phyloP scores from a whole-genome alignment of 2,329 filamentous ascomycete genomes.

The Diplodia sapinea region DNA sequence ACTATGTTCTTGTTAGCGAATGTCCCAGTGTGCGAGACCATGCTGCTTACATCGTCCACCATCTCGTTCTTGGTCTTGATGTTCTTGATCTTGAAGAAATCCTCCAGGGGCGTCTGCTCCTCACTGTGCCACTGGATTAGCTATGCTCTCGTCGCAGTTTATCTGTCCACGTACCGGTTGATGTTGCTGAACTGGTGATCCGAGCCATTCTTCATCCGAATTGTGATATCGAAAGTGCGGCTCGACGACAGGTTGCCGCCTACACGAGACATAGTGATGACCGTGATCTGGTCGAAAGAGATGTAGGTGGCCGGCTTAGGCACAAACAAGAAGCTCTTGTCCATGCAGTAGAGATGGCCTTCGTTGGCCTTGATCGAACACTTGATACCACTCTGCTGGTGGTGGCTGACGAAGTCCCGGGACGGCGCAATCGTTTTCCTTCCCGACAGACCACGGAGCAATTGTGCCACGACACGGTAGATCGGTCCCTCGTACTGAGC shows the following conservation, averaged over 20 bases:
- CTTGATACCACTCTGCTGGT: constrained; percentile 93
- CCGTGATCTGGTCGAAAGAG: constrained; percentile 88
- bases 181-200: constrained; percentile 99
- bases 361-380: constrained; percentile 99
- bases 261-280: constrained; percentile 93
- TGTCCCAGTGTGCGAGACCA: constrained; percentile 24
- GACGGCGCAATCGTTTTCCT: constrained; percentile 95
- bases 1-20: constrained; percentile 47
- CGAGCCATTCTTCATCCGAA: constrained; percentile 83
- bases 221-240: constrained; percentile 95
- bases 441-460: constrained; percentile 91
- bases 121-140: constrained; percentile 59
- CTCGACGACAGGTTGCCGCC: constrained; percentile 91
- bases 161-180: constrained; percentile 68
- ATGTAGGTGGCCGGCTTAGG: constrained; percentile 98
- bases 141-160: neutral
- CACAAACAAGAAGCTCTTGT: constrained; percentile 99
- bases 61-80: constrained; percentile 99
- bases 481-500: constrained; percentile 92
- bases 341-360: constrained; percentile 93
- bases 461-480: constrained; percentile 90
- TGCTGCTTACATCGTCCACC: constrained; percentile 76
- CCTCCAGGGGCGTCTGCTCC: constrained; percentile 94
- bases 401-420: constrained; percentile 92
- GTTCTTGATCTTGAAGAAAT: constrained; percentile 95